phyloP scores from a whole-genome alignment of 768 basidiomycete species.

The Nidula microcarpa region DNA sequence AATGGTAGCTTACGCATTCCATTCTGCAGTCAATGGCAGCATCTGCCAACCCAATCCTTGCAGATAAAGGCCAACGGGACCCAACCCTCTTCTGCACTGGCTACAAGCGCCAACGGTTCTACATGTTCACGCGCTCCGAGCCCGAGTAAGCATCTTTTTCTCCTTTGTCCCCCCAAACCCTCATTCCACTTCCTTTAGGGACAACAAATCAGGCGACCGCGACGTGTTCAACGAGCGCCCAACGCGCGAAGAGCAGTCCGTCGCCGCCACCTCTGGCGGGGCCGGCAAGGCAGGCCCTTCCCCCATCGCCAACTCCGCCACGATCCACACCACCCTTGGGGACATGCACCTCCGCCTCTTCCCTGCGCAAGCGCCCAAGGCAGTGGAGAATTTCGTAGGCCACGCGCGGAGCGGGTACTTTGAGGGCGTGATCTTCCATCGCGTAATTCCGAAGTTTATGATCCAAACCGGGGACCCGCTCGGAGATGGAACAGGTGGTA shows the following conservation, averaged over 20 bases:
- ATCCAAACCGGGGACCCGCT: constrained; percentile 94
- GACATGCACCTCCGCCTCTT: constrained; percentile 89
- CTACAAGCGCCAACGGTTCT: constrained; percentile 90
- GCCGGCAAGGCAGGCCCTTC: constrained; percentile 55
- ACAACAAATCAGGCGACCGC: constrained; percentile 83
- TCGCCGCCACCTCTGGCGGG: constrained; percentile 55
- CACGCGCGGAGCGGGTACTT: constrained; percentile 88
- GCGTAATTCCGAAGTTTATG: constrained; percentile 98
- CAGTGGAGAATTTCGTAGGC: constrained; percentile 97
- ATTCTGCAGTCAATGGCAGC: constrained; percentile 80
- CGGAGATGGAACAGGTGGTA: constrained; percentile 93
- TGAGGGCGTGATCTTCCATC: constrained; percentile 93
- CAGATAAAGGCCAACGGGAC: constrained; percentile 79
- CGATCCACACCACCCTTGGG: constrained; percentile 93
- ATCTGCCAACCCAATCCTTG: constrained; percentile 91
- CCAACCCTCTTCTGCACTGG: constrained; percentile 93
- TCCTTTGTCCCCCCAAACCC: neutral
- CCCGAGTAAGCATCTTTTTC: constrained; percentile 68
- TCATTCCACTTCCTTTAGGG: constrained; percentile 37
- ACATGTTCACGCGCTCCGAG: constrained; percentile 87
- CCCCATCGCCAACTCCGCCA: constrained; percentile 72
- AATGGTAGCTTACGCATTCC: constrained; percentile 4
- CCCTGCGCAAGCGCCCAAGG: constrained; percentile 89
- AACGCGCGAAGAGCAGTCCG: constrained; percentile 91
- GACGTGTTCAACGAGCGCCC: constrained; percentile 99